A percentile compares a stretch with the other conserved stretches of the same genome.
These are phyloP conservation scores for Colletotrichum spinosum DNA, from an alignment of 2,329 filamentous ascomycete species.

Conservation along the genomic window DNA sequence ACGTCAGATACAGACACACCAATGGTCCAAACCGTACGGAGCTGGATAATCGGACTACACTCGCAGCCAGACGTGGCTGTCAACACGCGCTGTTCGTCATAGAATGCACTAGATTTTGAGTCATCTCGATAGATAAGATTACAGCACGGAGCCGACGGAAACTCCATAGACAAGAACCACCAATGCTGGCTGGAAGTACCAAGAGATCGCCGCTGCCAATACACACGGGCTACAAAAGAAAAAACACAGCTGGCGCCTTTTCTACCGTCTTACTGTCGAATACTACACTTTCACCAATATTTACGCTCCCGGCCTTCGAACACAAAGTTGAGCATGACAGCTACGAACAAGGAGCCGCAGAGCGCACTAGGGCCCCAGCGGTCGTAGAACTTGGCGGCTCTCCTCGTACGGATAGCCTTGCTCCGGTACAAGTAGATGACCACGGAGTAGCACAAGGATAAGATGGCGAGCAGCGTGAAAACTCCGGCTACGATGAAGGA, in stretches of 20 bases:
- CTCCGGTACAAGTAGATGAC: conserved; percentile 90
- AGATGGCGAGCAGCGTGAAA: conserved; percentile 85
- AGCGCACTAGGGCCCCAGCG: conserved; percentile 84
- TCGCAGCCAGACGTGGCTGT: too few relatives aligned
- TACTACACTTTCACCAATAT: conserved; percentile 56
- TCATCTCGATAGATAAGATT: background rate
- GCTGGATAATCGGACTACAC: too few relatives aligned
- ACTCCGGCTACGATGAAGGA: conserved; percentile 78
- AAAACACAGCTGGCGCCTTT: background rate
- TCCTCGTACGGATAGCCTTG: conserved; percentile 82
- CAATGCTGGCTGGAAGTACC: conserved; percentile 4
- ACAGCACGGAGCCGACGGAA: background rate
- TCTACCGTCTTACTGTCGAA: background rate
- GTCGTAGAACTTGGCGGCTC: conserved; percentile 93
- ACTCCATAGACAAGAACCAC: background rate
- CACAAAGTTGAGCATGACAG: conserved; percentile 83
- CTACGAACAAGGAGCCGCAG: conserved; percentile 77
- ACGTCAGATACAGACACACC: conserved; percentile 1
- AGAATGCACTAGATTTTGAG: too few relatives aligned
- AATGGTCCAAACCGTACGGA: background rate
- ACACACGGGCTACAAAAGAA: conserved; percentile 1
- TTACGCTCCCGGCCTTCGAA: conserved; percentile 75
- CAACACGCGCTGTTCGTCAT: too few relatives aligned
- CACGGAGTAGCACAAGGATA: conserved; percentile 85
- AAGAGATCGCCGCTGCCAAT: conserved; percentile 1